Base-by-base conservation (phyloP, 805 yeast genomes). In the Yamadazyma scolyti region DNA sequence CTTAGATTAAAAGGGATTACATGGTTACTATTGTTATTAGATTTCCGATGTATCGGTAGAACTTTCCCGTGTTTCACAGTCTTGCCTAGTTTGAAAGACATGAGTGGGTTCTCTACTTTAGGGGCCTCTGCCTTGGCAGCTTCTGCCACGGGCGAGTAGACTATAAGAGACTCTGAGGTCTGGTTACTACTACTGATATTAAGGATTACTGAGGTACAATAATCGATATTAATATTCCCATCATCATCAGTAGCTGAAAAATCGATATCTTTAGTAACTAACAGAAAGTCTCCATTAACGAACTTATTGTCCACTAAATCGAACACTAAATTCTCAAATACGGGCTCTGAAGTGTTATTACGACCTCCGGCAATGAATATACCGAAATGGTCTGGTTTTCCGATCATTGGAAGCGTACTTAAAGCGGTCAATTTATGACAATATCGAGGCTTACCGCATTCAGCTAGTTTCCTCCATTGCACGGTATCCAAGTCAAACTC, bases 331-430 rank as follows among this genome's bases (percentile, higher is more conserved):
- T 68, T 56, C 25, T 48, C 59, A 41, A 50, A 57, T 24, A 60
- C 44, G 6, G 45, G 51, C 6, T 46, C 40, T 25, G 64, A 64
- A 30, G 56, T 31, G 5, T 35, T 48, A 40, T 67, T 70, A 34
- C 60, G 50, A 2, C 83, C 84, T 7, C 83, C 83, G 2, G 70
- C 59, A n/a, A 75, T 58, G 14, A 72, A 48, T 5, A 78, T 33
- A 0, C 81, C 81, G 14, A 56, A 63, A 39, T 66, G 77, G 46
- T 53, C 63, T 3, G 52, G 53, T 23, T 51, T 54, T 33, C 56
- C 60, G 4, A 58, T 54, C 15, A 65, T 54, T 0, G 64, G 48
- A 13, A 72, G 43, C 18, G 60, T 57, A 22, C 58, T 53, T 4
- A 71, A 43, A 7, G 66, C 44, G 14, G 73, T 58, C 55, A 76